Conservation (phyloP, 768 basidiomycete species). For the Suillus subaureus region DNA sequence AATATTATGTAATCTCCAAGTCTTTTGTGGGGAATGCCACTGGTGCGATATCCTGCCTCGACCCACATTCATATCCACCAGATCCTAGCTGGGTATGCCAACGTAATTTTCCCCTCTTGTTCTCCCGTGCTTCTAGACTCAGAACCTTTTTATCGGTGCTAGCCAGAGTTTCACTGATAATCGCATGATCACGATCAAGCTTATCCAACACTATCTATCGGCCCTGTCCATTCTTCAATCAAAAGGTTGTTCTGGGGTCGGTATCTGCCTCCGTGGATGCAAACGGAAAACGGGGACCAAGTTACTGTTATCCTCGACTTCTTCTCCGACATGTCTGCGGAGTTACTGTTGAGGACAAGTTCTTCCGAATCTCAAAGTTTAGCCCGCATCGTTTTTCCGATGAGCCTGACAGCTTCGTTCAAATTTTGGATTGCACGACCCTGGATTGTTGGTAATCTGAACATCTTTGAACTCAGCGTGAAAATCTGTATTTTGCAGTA, state of each 20-base stretch:
- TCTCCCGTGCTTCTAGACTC: background rate
- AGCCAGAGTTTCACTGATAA: background rate
- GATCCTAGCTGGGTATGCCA: background rate
- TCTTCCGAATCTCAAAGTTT: background rate
- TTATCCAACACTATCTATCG: background rate
- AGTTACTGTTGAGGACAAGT: background rate
- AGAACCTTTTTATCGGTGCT: background rate
- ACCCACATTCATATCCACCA: background rate
- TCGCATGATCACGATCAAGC: background rate
- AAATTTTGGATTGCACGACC: background rate
- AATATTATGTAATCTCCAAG: background rate
- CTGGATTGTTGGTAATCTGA: background rate
- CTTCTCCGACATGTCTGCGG: background rate
- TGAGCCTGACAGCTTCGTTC: background rate
- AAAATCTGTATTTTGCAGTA: background rate
- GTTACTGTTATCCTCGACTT: background rate
- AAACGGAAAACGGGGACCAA: background rate
- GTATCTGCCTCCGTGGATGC: background rate
- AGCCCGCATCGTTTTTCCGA: background rate
- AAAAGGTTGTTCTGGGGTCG: background rate
- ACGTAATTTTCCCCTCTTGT: background rate
- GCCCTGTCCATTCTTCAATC: background rate
- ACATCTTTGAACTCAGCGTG: background rate
- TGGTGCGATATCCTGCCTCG: background rate
- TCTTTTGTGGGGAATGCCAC: background rate